These are phyloP conservation scores for Fusarium sp. DNA, from an alignment of 2,329 filamentous ascomycete genomes.

Conservation along the genomic window DNA sequence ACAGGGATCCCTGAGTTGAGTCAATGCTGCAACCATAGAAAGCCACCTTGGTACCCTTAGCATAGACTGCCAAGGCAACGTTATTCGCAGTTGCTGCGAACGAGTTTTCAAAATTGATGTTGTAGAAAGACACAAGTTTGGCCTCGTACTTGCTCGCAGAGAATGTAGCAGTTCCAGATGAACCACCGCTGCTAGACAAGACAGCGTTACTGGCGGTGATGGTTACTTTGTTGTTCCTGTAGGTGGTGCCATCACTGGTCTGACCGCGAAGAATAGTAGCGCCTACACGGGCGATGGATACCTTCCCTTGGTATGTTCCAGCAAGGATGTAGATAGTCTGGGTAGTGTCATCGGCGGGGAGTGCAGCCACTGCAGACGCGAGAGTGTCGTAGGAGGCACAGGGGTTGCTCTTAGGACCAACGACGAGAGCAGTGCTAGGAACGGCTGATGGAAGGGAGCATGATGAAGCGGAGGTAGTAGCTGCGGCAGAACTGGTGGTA, in stretches of 20 bases:
- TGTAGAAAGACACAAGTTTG: conserved; percentile 48
- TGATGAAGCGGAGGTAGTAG: conserved; percentile 2
- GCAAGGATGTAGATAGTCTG: conserved; percentile 59
- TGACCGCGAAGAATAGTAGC: conserved; percentile 60
- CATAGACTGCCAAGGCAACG: conserved; percentile 43
- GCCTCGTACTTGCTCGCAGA: conserved; percentile 48
- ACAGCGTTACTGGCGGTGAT: conserved; percentile 47
- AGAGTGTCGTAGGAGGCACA: conserved; percentile 59
- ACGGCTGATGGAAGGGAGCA: conserved; percentile 35
- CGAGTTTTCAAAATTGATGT: conserved; percentile 49
- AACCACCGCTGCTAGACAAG: conserved; percentile 32
- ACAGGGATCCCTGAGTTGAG: conserved; percentile 40
- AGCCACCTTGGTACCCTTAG: conserved; percentile 54
- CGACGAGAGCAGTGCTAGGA: conserved; percentile 53
- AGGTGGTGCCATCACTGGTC: conserved; percentile 58
- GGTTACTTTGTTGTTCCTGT: conserved; percentile 69
- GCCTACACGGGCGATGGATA: conserved; percentile 55
- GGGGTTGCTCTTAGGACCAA: conserved; percentile 54
- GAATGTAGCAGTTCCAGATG: conserved; percentile 43
- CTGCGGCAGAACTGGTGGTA: conserved; percentile 12
- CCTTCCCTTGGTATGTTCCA: conserved; percentile 59
- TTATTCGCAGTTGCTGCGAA: conserved; percentile 32
- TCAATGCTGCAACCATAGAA: conserved; percentile 56
- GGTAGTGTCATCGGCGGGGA: conserved; percentile 51
- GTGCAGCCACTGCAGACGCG: conserved; percentile 51